Conservation (phyloP, 768 basidiomycete genomes). For the Mrakia blollopis region DNA sequence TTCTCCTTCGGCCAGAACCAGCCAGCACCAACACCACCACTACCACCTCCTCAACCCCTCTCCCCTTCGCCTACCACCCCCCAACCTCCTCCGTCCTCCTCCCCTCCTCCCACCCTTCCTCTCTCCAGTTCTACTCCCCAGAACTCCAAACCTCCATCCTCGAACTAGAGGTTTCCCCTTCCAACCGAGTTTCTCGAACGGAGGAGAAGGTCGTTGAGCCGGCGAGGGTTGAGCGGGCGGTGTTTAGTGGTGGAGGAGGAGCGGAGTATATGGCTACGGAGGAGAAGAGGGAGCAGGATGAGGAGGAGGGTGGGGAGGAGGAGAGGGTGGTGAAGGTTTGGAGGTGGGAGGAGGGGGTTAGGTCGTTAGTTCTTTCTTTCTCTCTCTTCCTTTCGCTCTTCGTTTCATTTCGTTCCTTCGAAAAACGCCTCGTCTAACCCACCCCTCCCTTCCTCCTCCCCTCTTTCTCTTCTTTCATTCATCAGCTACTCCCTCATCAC, state of each 20-base stretch:
- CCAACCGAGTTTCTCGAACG: conserved; percentile 73
- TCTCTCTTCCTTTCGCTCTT: background rate
- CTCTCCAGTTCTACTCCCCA: conserved; percentile 85
- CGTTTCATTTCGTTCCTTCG: background rate
- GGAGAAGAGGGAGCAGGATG: conserved; percentile 67
- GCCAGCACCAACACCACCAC: conserved; percentile 36
- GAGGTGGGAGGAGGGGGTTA: conserved; percentile 62
- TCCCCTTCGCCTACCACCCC: conserved; percentile 70
- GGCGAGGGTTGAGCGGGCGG: conserved; percentile 64
- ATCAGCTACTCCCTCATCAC: conserved; percentile 61
- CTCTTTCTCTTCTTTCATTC: background rate
- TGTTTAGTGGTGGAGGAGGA: conserved; percentile 53
- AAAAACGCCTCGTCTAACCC: background rate
- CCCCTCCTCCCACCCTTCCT: conserved; percentile 89
- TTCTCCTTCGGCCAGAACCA: background rate
- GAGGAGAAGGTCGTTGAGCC: conserved; percentile 73
- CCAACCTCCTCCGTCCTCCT: conserved; percentile 71
- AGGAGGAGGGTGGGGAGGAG: conserved; percentile 57
- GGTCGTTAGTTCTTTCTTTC: conserved; percentile 55
- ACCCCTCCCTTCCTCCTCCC: too few relatives aligned
- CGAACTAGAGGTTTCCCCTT: conserved; percentile 88
- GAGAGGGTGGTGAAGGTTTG: conserved; percentile 78
- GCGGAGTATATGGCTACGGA: conserved; percentile 83
- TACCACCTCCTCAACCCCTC: conserved; percentile 38
- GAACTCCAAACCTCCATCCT: conserved; percentile 62